Evolutionary conservation across 2,329 filamentous ascomycete genomes (phyloP), one percentile per base, ranked within the genome.

Genomic region (Daldinia eschscholtzii): DNA sequence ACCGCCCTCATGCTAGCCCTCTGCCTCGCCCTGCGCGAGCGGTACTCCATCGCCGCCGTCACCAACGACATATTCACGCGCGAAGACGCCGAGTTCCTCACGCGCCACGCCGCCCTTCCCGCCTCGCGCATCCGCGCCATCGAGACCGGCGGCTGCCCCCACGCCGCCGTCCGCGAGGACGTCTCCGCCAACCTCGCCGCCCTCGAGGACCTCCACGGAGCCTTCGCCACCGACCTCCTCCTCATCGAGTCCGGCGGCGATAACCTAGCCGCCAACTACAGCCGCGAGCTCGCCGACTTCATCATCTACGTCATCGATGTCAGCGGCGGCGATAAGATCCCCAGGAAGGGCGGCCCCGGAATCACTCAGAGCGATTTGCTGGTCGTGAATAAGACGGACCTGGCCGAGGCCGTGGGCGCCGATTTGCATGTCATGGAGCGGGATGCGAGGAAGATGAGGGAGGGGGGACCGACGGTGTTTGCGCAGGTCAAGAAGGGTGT

Each of bases 231-330:
- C 0, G 93, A 98, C 78, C 81, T 99, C 23, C 87, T 99, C 26
- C 89, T 99, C 46, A 99, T 99, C 79, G 96, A 99, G 83, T 94
- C 90, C 18, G 96, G 96, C 50, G 96, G 96, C 65, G 96, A 99
- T 80, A 99, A 99, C 80, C 88, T 99, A 0, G 96, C 96, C 0
- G 96, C 96, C 3, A 99, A 99, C 84, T 99, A 99, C 86, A 93
- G 89, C 62, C 88, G 96, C 65, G 96, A 99, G 82, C 85, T 99
- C 72, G 96, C 96, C 1, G 96, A 99, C 81, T 99, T 92, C 80
- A 99, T 99, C 81, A 91, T 99, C 82, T 99, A 99, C 80, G 96
- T 99, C 33, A 98, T 99, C 75, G 96, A 99, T 81, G 96, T 99
- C 18, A 92, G 91, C 63, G 96, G 96, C 23, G 96, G 96, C 12